Evolutionary conservation across 306 rosid species (phyloP).

Genomic region (Inga oerstediana): DNA sequence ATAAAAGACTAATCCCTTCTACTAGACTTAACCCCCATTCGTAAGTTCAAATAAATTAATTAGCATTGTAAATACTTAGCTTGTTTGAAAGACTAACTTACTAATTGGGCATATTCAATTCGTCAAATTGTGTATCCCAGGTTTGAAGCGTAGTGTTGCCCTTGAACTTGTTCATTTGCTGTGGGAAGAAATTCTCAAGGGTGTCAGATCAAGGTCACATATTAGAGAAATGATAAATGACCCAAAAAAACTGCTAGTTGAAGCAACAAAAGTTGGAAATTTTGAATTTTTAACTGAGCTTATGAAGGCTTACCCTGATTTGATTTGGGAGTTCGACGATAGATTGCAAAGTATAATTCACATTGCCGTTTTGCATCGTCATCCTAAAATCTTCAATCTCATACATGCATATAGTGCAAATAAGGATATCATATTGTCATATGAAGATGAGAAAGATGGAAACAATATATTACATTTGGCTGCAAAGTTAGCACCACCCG

Average conservation of each 20-base stretch:
- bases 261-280: slow-evolving; percentile 43
- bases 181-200: background rate
- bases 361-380: background rate
- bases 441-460: background rate
- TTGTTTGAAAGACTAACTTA: background rate
- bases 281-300: slow-evolving; percentile 42
- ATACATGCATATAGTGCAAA: background rate
- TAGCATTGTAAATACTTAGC: too few relatives aligned
- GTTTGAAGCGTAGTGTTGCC: slow-evolving; percentile 7
- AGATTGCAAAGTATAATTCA: slow-evolving; percentile 5
- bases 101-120: background rate
- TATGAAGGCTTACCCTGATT: slow-evolving; percentile 12
- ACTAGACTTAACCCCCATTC: too few relatives aligned
- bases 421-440: slow-evolving; percentile 26
- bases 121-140: slow-evolving; percentile 9
- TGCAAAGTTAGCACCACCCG: slow-evolving; percentile 37
- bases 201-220: background rate
- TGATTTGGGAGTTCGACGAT: slow-evolving; percentile 23
- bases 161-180: slow-evolving; percentile 31
- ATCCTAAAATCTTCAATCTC: background rate
- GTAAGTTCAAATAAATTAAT: too few relatives aligned
- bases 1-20: too few relatives aligned
- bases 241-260: slow-evolving; percentile 27
- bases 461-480: slow-evolving; percentile 43
- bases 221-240: background rate